Evolutionary conservation across 139 green algal species (phyloP).

Genomic region (Closterium sp.): DNA sequence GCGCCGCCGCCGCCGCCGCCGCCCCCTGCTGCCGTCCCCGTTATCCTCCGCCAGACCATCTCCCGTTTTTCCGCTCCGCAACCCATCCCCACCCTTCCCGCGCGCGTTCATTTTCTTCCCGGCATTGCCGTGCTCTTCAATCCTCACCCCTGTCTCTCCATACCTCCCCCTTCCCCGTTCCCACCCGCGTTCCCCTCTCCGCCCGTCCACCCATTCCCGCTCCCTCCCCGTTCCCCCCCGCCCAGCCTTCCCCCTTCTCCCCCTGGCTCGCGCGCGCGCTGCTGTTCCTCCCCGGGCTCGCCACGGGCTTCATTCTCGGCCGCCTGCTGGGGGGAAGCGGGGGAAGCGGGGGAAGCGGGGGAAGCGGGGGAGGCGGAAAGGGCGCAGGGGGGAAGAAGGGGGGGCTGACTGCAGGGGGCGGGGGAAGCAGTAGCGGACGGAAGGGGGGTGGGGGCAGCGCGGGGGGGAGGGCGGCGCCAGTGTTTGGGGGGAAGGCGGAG

Average conservation of each 20-base stretch:
- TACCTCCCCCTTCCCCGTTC: not conserved
- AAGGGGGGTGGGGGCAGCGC: not conserved
- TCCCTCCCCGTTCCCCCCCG: too few relatives aligned
- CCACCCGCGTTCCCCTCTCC: too few relatives aligned
- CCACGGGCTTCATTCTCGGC: not conserved
- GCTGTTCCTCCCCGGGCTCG: not conserved
- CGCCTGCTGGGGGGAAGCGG: not conserved
- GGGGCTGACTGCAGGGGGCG: too few relatives aligned
- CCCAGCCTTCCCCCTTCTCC: too few relatives aligned
- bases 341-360: not conserved
- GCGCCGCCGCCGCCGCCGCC: too few relatives aligned
- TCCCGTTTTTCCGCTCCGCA: not conserved
- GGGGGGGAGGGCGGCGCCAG: not conserved
- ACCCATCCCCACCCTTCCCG: not conserved
- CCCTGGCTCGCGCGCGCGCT: not conserved
- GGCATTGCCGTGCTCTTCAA: not conserved
- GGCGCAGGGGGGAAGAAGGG: not conserved
- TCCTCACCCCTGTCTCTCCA: not conserved
- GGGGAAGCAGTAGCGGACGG: not conserved
- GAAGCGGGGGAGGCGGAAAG: not conserved
- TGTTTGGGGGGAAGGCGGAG: not conserved
- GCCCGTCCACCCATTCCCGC: too few relatives aligned
- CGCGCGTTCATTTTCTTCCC: not conserved
- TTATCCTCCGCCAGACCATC: not conserved
- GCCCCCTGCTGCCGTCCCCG: too few relatives aligned